These are phyloP conservation scores for Fraxinus floribunda DNA, from an alignment of 305 asterid species.

Conservation along the genomic window DNA sequence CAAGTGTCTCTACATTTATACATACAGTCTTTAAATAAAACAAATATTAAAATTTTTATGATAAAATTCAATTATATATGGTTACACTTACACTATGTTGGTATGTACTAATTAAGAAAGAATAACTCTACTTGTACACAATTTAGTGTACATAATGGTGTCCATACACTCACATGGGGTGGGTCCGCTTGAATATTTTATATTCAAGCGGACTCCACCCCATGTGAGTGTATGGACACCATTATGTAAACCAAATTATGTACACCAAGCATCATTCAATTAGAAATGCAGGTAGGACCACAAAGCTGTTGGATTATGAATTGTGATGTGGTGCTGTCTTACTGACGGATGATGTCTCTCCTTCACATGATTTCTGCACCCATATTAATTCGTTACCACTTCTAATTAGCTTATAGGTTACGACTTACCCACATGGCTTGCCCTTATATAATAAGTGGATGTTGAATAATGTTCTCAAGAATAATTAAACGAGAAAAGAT, in stretches of 20 bases:
- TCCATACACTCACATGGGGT: no score
- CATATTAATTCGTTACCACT: constrained; percentile 20
- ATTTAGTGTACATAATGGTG: no score
- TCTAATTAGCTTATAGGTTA: not conserved
- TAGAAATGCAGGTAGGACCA: constrained; percentile 26
- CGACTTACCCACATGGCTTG: not conserved
- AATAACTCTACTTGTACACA: no score
- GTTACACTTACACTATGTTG: not conserved
- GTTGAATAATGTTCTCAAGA: no score
- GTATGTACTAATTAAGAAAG: not conserved
- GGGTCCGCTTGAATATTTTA: no score
- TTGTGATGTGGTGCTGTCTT: constrained; percentile 36
- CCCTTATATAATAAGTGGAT: no score
- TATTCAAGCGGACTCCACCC: no score
- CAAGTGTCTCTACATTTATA: not conserved
- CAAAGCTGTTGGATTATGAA: constrained; percentile 28
- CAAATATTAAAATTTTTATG: no score
- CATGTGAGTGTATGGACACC: no score
- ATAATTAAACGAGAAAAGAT: no score
- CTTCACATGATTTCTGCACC: constrained; percentile 41
- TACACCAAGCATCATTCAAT: no score
- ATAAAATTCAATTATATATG: not conserved
- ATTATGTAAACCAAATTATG: no score
- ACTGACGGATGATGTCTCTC: constrained; percentile 31
- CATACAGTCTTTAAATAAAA: not conserved